Conservation (phyloP, 345 rosid genomes). For the Citrus sinensis region DNA sequence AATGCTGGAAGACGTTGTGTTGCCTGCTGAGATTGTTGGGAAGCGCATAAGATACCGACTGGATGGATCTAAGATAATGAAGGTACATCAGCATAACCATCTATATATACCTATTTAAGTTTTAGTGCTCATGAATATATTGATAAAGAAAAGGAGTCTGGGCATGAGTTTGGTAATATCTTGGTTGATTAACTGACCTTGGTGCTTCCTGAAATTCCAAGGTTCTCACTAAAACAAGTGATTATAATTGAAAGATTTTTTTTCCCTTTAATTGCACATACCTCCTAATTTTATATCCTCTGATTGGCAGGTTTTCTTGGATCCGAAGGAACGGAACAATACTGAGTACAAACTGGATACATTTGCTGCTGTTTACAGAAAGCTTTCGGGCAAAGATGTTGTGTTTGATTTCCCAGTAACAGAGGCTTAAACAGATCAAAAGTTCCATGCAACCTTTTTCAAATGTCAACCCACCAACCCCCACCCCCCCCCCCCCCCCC, state of each 20-base stretch:
- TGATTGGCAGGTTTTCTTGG: constrained; percentile 59
- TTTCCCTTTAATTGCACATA: not conserved
- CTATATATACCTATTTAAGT: not conserved
- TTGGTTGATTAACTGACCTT: not conserved
- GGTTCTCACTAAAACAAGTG: not conserved
- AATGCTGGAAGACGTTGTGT: constrained; percentile 78
- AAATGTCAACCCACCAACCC: not conserved
- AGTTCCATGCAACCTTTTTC: constrained; percentile 1
- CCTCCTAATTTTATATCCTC: not conserved
- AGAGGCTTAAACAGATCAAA: constrained; percentile 39
- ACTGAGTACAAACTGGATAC: constrained; percentile 81
- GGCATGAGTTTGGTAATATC: not conserved
- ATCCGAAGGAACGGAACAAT: constrained; percentile 76
- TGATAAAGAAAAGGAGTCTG: not conserved
- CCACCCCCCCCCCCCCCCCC: too few species aligned
- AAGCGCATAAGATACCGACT: constrained; percentile 68
- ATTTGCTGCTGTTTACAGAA: constrained; percentile 74
- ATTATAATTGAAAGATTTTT: not conserved
- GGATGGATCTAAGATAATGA: constrained; percentile 84
- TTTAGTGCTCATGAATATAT: not conserved
- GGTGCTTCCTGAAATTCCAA: not conserved
- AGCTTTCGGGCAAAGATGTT: constrained; percentile 78
- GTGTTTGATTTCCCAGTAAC: constrained; percentile 66
- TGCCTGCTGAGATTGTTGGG: constrained; percentile 96
- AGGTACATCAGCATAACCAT: constrained; percentile 34